Evolutionary conservation across 2,329 filamentous ascomycete species (phyloP).

Genomic region (Huntiella omanensis): DNA sequence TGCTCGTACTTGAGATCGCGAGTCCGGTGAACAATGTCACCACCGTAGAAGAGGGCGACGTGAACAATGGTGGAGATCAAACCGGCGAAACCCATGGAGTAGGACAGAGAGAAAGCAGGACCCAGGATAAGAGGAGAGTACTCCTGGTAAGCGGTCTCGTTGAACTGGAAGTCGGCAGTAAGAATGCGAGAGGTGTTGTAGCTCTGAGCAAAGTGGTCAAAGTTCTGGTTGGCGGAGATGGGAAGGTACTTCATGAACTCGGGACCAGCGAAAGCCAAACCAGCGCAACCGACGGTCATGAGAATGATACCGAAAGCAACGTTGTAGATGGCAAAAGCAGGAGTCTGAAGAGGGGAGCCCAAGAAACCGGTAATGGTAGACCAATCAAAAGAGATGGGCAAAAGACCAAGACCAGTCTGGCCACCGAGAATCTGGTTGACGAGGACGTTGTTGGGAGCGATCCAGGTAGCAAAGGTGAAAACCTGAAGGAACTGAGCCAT

Average conservation of each 20-base stretch:
- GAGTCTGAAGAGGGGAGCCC: slow-evolving; percentile 29
- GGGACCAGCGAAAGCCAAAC: slow-evolving; percentile 36
- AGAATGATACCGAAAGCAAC: slow-evolving; percentile 35
- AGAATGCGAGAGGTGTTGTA: slow-evolving; percentile 46
- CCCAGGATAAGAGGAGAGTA: slow-evolving; percentile 39
- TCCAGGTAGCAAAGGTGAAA: slow-evolving; percentile 43
- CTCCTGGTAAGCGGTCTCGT: slow-evolving; percentile 38
- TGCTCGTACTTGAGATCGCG: slow-evolving; percentile 21
- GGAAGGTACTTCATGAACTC: slow-evolving; percentile 43
- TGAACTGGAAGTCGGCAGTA: slow-evolving; percentile 34
- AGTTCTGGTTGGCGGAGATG: slow-evolving; percentile 33
- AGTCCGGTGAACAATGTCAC: slow-evolving; percentile 24
- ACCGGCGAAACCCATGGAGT: slow-evolving; percentile 38
- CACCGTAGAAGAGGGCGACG: slow-evolving; percentile 31
- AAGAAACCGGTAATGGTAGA: slow-evolving; percentile 29
- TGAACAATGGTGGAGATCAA: slow-evolving; percentile 34
- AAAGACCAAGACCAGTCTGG: slow-evolving; percentile 35
- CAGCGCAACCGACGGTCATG: slow-evolving; percentile 36
- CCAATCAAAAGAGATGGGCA: slow-evolving; percentile 42
- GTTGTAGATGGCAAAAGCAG: slow-evolving; percentile 38
- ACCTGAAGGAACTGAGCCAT: slow-evolving; percentile 30
- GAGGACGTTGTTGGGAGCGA: slow-evolving; percentile 39
- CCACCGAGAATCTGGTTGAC: slow-evolving; percentile 46
- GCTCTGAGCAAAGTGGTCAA: slow-evolving; percentile 40
- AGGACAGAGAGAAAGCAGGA: slow-evolving; percentile 34